A percentile compares a stretch with the other conserved stretches of the same genome.
Evolutionary conservation across 2,329 filamentous ascomycete genomes (phyloP).

Genomic region (Aspergillus luchuensis): DNA sequence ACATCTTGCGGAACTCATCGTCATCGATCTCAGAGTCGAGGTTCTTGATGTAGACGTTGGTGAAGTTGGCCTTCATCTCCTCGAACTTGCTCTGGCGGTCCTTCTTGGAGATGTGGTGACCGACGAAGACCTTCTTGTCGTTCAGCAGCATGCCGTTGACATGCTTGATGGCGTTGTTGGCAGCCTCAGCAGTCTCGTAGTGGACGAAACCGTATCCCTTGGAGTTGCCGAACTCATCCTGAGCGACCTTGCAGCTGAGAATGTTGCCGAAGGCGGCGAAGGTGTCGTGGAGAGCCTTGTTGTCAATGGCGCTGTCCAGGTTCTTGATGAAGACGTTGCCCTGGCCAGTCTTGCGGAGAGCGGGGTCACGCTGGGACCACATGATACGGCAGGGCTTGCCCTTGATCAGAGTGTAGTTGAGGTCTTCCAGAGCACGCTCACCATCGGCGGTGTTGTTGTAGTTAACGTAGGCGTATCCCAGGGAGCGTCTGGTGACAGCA

Average conservation of each 20-base stretch:
- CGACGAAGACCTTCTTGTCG: constrained; percentile 99
- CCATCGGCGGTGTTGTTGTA: constrained; percentile 97
- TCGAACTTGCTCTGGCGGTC: constrained; percentile 99
- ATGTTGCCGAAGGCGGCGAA: constrained; percentile 99
- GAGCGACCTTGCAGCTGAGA: constrained; percentile 97
- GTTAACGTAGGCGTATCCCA: constrained; percentile 99
- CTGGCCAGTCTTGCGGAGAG: constrained; percentile 97
- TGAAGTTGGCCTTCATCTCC: constrained; percentile 99
- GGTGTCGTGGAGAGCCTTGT: constrained; percentile 99
- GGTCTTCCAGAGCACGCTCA: constrained; percentile 96
- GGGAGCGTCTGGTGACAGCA: constrained; percentile 95
- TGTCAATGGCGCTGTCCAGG: constrained; percentile 96
- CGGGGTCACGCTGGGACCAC: constrained; percentile 99
- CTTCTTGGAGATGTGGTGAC: constrained; percentile 99
- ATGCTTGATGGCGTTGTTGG: constrained; percentile 96
- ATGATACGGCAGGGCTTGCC: constrained; percentile 99
- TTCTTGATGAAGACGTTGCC: constrained; percentile 99
- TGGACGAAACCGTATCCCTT: constrained; percentile 99
- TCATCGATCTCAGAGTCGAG: constrained; percentile 81
- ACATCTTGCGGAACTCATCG: constrained; percentile 90
- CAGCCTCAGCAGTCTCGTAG: constrained; percentile 98
- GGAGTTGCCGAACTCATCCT: constrained; percentile 94
- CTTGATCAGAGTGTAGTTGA: constrained; percentile 99
- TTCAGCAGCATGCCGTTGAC: constrained; percentile 99
- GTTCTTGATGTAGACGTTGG: constrained; percentile 99